Base-by-base conservation (phyloP, 2,329 filamentous ascomycete genomes). In the Lachnellula occidentalis region DNA sequence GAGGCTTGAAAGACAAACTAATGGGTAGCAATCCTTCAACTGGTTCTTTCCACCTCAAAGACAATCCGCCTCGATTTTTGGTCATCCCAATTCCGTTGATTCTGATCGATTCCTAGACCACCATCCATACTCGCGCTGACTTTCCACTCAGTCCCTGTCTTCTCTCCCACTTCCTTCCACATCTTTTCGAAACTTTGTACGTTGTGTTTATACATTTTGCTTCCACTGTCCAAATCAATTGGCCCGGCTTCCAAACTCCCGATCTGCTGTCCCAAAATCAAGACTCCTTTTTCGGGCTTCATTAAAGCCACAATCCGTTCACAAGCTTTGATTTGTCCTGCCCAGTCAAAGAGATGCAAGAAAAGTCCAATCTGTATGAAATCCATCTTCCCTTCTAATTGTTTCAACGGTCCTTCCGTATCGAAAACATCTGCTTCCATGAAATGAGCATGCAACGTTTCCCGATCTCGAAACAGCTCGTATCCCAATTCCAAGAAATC, bases 281-380 rank as follows among this genome's bases (percentile, higher is more conserved):
- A n/a, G 9, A 12, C 17, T 0, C 53, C 55, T 49, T 56, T 51
- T 34, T 57, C 21, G 2, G 62, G 51, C 66, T 55, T 59, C 34
- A 54, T 12, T n/a, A 61, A 36, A 5, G 22, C 56, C 56, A 62
- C 53, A 15, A 62, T 51, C 11, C 43, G 31, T 45, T 56, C 50
- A 24, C 54, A 54, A 19, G 50, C 50, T 12, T 45, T 42, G 4
- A 24, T 36, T 27, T 77, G 74, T 8, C 64, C 63, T 1, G 73
- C 69, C 61, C 65, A 72, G 36, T 66, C 64, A 58, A 75, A 76
- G 8, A 76, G 63, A 51, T 77, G 75, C 47, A 76, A 70, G 61
- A 77, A 73, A 0, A 71, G 71, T 0, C 69, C 67, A 3, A 73
- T 65, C 36, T 73, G 65, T 14, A 76, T 58, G 15, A 76, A 68